A percentile compares a stretch with the other conserved stretches of the same genome.
Conservation (phyloP, 2,329 filamentous ascomycete genomes). For the Myotisia sp. region DNA sequence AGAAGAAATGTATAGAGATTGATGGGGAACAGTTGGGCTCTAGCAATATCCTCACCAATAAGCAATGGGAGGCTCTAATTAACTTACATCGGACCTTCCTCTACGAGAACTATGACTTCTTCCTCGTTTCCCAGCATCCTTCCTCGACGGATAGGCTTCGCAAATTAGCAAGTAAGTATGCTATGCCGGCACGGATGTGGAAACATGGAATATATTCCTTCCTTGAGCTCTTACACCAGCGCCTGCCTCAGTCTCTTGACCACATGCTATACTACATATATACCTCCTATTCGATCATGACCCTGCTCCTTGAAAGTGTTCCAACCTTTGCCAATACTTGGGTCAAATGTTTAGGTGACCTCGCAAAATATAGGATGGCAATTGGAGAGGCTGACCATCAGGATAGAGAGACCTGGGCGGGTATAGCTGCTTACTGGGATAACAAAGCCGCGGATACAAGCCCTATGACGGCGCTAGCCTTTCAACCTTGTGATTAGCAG, state of each 20-base stretch:
- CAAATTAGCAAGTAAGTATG: constrained; percentile 58
- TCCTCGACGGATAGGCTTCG: constrained; percentile 55
- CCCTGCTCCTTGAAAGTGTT: constrained; percentile 71
- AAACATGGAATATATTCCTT: constrained; percentile 79
- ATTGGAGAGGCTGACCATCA: constrained; percentile 69
- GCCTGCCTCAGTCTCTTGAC: constrained; percentile 62
- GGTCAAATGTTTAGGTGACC: constrained; percentile 83
- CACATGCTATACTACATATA: constrained; percentile 90
- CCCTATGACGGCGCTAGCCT: no score
- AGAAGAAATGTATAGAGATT: constrained; percentile 74
- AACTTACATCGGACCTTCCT: constrained; percentile 66
- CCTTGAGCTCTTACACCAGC: constrained; percentile 59
- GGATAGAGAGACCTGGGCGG: constrained; percentile 68
- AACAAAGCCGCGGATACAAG: constrained; percentile 63
- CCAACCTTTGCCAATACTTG: constrained; percentile 73
- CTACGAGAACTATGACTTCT: constrained; percentile 74
- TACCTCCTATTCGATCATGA: constrained; percentile 79
- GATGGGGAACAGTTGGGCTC: constrained; percentile 47
- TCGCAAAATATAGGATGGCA: constrained; percentile 77
- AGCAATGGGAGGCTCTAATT: constrained; percentile 76
- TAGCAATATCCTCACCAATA: constrained; percentile 40
- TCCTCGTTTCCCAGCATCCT: constrained; percentile 75
- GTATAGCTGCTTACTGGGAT: constrained; percentile 72
- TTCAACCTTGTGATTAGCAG: no score
- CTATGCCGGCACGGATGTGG: constrained; percentile 93